phyloP scores from a whole-genome alignment of 305 asterid species.

The Plantago rigida region DNA sequence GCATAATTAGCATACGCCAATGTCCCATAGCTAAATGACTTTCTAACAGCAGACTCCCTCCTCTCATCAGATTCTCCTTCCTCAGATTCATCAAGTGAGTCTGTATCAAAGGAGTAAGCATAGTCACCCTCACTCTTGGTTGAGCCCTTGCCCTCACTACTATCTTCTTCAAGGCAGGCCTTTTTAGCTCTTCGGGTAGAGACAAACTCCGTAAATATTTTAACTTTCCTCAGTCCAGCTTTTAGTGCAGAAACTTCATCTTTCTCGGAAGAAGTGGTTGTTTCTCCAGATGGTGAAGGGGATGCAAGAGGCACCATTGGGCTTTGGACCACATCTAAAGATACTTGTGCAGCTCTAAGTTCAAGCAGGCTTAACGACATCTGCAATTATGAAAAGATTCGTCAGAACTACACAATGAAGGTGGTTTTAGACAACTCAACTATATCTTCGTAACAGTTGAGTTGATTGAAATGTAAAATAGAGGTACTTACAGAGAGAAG shows the following conservation, averaged over 20 bases:
- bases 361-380: constrained; percentile 59
- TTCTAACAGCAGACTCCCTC: constrained; percentile 54
- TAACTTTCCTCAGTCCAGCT: constrained; percentile 86
- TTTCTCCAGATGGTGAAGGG: constrained; percentile 42
- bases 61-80: constrained; percentile 75
- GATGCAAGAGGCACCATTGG: constrained; percentile 43
- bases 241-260: constrained; percentile 89
- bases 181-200: constrained; percentile 77
- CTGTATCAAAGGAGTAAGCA: constrained; percentile 67
- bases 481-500: constrained; percentile 47
- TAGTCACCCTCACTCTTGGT: constrained; percentile 81
- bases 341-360: constrained; percentile 51
- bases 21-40: constrained; percentile 81
- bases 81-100: constrained; percentile 61
- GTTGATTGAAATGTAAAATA: too few species aligned
- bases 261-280: constrained; percentile 49
- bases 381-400: constrained; percentile 33
- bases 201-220: constrained; percentile 69
- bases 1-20: constrained; percentile 72
- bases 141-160: constrained; percentile 60
- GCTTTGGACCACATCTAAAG: constrained; percentile 42
- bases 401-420: too few species aligned
- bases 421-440: too few species aligned
- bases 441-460: too few species aligned
- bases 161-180: constrained; percentile 68